Conservation (phyloP, 2,329 filamentous ascomycete genomes). For the Decorospora gaudefroyi region DNA sequence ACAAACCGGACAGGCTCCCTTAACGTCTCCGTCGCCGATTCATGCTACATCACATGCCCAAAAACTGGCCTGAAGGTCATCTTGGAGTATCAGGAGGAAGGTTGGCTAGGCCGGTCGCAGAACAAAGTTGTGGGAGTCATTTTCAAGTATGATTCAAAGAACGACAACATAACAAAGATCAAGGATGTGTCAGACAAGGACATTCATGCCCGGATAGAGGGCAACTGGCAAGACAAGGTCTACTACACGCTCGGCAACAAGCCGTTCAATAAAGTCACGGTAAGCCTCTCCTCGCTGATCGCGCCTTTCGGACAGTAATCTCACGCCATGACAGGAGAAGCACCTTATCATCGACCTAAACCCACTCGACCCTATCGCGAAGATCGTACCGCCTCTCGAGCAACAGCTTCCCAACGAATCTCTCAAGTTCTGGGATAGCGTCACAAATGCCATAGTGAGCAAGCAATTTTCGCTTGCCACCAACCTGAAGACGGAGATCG, state of each 20-base stretch:
- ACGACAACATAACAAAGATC: slow-evolving; percentile 77
- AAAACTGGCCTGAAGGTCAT: slow-evolving; percentile 91
- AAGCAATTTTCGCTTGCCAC: slow-evolving; percentile 88
- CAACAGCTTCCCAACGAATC: slow-evolving; percentile 88
- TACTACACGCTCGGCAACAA: slow-evolving; percentile 60
- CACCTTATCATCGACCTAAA: slow-evolving; percentile 82
- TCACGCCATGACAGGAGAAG: slow-evolving; percentile 50
- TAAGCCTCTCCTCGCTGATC: slow-evolving; percentile 51
- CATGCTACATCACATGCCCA: slow-evolving; percentile 86
- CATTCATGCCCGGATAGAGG: slow-evolving; percentile 78
- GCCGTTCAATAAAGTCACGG: slow-evolving; percentile 56
- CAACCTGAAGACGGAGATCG: slow-evolving; percentile 83
- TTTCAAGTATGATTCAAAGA: slow-evolving; percentile 86
- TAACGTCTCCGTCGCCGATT: slow-evolving; percentile 86
- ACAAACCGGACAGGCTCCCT: slow-evolving; percentile 61
- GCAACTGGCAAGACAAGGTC: slow-evolving; percentile 78
- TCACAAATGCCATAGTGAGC: slow-evolving; percentile 80
- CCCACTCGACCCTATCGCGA: slow-evolving; percentile 79
- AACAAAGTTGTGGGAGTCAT: slow-evolving; percentile 91
- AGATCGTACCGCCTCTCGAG: slow-evolving; percentile 76
- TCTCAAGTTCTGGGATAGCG: slow-evolving; percentile 80
- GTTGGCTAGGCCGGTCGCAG: slow-evolving; percentile 88
- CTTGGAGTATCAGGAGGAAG: slow-evolving; percentile 89
- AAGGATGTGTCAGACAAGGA: slow-evolving; percentile 87
- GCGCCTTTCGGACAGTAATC: neutral